Percentiles rank a stretch among this genome's conserved stretches.
These are phyloP conservation scores for Solanum sejunctum DNA, from an alignment of 257 asterid genomes.

Conservation along the genomic window DNA sequence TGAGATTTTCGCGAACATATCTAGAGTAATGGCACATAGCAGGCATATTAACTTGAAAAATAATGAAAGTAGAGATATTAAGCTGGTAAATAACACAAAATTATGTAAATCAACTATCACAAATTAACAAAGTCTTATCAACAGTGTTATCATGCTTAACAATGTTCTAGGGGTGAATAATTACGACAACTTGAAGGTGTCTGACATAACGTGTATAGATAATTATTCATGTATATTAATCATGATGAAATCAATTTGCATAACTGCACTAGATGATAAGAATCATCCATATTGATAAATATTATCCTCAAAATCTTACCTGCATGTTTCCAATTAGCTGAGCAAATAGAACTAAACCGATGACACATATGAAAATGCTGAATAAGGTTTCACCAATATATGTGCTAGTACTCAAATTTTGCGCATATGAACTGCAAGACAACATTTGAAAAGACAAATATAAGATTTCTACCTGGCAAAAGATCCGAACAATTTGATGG, in stretches of 20 bases:
- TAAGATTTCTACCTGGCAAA: background rate
- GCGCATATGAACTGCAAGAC: constrained; percentile 79
- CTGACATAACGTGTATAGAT: background rate
- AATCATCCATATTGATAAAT: background rate
- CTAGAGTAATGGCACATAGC: background rate
- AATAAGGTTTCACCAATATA: constrained; percentile 80
- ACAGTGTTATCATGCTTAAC: background rate
- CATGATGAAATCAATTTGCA: background rate
- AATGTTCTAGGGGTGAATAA: background rate
- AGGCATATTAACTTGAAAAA: background rate
- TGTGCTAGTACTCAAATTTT: constrained; percentile 75
- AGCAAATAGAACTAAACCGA: constrained; percentile 77
- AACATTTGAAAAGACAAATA: background rate
- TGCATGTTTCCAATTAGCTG: constrained; percentile 93
- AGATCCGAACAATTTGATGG: background rate
- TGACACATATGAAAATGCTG: constrained; percentile 52
- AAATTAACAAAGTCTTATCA: background rate
- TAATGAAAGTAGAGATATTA: background rate
- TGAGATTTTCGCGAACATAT: background rate
- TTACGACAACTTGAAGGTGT: background rate
- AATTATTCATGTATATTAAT: background rate
- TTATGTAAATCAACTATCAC: background rate
- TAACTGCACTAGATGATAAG: background rate
- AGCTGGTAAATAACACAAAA: background rate
- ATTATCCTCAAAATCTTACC: constrained; percentile 24